Conservation (phyloP, 345 rosid species). For the Brassica incana region DNA sequence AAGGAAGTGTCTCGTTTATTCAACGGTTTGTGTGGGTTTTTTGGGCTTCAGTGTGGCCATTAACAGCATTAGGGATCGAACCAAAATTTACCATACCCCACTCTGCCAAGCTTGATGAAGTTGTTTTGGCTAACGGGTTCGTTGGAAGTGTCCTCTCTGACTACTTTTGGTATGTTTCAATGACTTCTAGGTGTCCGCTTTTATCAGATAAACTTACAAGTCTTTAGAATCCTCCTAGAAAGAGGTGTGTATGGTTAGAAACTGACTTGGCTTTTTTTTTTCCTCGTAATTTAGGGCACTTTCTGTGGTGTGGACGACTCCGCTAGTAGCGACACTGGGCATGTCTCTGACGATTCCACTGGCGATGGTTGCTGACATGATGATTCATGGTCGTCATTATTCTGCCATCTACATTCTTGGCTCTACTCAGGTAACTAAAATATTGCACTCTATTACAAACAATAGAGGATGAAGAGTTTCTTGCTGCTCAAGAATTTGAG, state of each 20-base stretch:
- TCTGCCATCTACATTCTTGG: conserved; percentile 72
- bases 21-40: background rate
- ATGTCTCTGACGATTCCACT: conserved; percentile 84
- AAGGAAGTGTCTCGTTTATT: background rate
- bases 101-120: conserved; percentile 87
- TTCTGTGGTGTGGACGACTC: conserved; percentile 88
- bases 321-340: conserved; percentile 74
- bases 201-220: background rate
- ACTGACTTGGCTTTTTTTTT: background rate
- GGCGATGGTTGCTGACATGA: conserved; percentile 86
- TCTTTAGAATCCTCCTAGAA: background rate
- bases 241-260: conserved; percentile 8
- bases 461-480: background rate
- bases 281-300: conserved; percentile 54
- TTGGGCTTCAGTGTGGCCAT: conserved; percentile 77
- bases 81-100: conserved; percentile 94
- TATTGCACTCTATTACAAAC: background rate
- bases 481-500: conserved; percentile 5
- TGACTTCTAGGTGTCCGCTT: background rate
- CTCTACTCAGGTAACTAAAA: conserved; percentile 59
- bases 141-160: conserved; percentile 98
- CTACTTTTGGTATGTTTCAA: conserved; percentile 68
- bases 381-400: conserved; percentile 68
- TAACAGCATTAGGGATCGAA: conserved; percentile 94
- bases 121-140: conserved; percentile 91